Conservation (phyloP, 1,284 basidiomycete species). For the Ustilago vetiveriae region DNA sequence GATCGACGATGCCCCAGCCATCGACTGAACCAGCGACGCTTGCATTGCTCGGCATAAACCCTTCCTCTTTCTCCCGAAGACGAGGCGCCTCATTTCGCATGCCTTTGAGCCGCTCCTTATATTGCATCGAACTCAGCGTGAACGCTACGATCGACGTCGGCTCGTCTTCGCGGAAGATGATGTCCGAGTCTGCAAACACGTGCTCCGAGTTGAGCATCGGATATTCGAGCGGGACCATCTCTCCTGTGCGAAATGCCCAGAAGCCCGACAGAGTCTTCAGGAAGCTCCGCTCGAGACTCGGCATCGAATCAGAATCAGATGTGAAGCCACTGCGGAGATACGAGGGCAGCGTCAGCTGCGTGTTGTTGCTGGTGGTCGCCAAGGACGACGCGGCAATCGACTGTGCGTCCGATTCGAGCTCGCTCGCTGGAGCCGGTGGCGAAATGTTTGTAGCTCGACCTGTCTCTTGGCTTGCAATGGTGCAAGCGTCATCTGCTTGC, state of each 20-base stretch:
- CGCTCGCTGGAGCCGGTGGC: constrained; percentile 33
- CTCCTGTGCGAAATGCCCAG: constrained; percentile 70
- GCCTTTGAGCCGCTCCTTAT: constrained; percentile 68
- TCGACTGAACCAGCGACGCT: constrained; percentile 62
- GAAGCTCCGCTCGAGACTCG: constrained; percentile 65
- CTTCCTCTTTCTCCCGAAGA: constrained; percentile 34
- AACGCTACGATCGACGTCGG: constrained; percentile 98
- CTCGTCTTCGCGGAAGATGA: constrained; percentile 93
- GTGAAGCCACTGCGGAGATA: constrained; percentile 44
- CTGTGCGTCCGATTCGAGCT: constrained; percentile 50
- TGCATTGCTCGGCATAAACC: constrained; percentile 73
- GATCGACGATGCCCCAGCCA: constrained; percentile 43
- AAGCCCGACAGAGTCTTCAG: constrained; percentile 87
- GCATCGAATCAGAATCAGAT: constrained; percentile 48
- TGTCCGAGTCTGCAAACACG: constrained; percentile 89
- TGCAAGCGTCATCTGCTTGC: constrained; percentile 29
- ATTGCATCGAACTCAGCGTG: constrained; percentile 87
- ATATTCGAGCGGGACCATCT: constrained; percentile 71
- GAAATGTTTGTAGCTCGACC: constrained; percentile 24
- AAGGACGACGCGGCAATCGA: constrained; percentile 42
- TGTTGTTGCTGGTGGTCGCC: constrained; percentile 33
- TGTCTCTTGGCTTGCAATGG: constrained; percentile 36
- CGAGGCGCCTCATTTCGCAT: constrained; percentile 41
- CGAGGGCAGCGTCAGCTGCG: constrained; percentile 37
- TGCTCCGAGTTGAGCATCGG: constrained; percentile 69